Conservation (phyloP, 352 stramenopile species). For the Globisporangium canariense region DNA sequence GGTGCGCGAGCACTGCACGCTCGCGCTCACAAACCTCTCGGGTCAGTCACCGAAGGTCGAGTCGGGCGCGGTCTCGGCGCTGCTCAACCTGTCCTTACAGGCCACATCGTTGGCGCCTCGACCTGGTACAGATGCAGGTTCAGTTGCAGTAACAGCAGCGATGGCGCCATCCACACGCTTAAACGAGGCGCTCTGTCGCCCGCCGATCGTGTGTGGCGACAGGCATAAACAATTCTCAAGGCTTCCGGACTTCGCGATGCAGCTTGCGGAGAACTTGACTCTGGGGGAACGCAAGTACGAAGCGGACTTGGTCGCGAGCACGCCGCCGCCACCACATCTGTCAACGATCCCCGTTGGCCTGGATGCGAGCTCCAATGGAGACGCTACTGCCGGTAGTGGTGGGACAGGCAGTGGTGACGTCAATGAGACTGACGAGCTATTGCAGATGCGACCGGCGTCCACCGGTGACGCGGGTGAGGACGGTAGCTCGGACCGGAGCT, state of each 20-base stretch:
- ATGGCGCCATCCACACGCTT: background rate
- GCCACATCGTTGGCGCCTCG: conserved; percentile 7
- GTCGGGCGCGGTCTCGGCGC: conserved; percentile 53
- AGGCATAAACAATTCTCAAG: conserved; percentile 42
- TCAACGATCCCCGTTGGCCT: conserved; percentile 39
- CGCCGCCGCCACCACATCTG: conserved; percentile 48
- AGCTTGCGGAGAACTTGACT: conserved; percentile 9
- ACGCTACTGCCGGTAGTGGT: background rate
- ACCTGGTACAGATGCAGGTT: background rate
- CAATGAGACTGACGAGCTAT: conserved; percentile 12
- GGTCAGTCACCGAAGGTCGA: conserved; percentile 64
- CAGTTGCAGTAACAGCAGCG: background rate
- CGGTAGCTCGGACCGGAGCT: background rate
- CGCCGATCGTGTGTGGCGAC: conserved; percentile 38
- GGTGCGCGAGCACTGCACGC: conserved; percentile 63
- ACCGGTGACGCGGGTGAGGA: background rate
- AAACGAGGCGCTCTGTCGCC: conserved; percentile 24
- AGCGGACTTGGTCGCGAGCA: conserved; percentile 44
- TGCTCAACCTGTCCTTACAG: conserved; percentile 51
- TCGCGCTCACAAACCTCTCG: conserved; percentile 71
- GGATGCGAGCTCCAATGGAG: conserved; percentile 11
- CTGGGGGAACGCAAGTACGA: conserved; percentile 46
- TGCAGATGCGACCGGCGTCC: background rate
- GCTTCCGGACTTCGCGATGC: conserved; percentile 31
- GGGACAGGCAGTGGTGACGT: background rate